Evolutionary conservation across 495 filamentous ascomycete genomes (phyloP).

Genomic region (Immersiella caudata): DNA sequence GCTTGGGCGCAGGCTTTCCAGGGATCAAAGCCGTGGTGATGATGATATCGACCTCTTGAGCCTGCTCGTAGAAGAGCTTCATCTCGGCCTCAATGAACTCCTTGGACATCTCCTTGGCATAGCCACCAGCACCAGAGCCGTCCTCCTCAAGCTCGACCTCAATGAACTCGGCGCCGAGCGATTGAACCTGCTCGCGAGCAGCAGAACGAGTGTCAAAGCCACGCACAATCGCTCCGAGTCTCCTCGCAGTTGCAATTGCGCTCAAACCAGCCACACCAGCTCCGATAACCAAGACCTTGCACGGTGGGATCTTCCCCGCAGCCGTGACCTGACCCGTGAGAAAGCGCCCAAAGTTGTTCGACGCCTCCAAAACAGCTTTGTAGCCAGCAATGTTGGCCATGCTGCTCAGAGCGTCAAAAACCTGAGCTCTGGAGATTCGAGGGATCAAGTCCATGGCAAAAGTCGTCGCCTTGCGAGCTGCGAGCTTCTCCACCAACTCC

Average conservation of each 20-base stretch:
- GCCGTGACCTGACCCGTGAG: conserved; percentile 82
- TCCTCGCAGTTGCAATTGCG: conserved; percentile 77
- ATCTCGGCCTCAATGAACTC: conserved; percentile 87
- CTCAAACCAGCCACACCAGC: conserved; percentile 80
- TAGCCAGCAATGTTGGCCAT: conserved; percentile 91
- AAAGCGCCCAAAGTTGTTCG: conserved; percentile 80
- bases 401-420: conserved; percentile 78
- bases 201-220: conserved; percentile 81
- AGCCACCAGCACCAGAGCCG: conserved; percentile 77
- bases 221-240: conserved; percentile 80
- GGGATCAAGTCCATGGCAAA: conserved; percentile 89
- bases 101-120: conserved; percentile 86
- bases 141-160: conserved; percentile 84
- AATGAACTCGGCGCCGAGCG: conserved; percentile 80
- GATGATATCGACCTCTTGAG: conserved; percentile 81
- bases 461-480: conserved; percentile 61
- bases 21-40: conserved; percentile 84
- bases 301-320: conserved; percentile 79
- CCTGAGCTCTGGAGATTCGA: conserved; percentile 77
- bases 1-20: conserved; percentile 71
- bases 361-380: conserved; percentile 80
- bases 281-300: conserved; percentile 81
- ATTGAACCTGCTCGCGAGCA: conserved; percentile 81
- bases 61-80: conserved; percentile 82
- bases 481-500: conserved; percentile 66